Percentiles rank a stretch among this genome's conserved stretches.
Conservation (phyloP, 108 stramenopile genomes). For the Conticribra weissflogii region DNA sequence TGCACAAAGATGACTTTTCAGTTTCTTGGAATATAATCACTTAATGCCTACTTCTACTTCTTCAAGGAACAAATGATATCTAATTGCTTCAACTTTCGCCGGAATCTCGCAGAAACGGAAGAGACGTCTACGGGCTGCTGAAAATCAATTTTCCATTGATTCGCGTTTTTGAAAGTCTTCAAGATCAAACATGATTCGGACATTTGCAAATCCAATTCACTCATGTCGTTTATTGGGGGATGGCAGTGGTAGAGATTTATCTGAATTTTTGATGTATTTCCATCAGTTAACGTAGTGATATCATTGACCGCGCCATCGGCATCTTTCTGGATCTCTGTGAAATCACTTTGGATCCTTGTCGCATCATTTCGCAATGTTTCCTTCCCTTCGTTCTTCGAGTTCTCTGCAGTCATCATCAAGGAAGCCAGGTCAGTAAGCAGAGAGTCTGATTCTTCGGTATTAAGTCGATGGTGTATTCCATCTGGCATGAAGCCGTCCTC, state of each 20-base stretch:
- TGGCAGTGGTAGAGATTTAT: neutral
- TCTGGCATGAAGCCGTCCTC: neutral
- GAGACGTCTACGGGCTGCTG: neutral
- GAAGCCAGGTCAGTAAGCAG: too few species aligned
- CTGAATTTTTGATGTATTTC: neutral
- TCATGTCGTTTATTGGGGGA: neutral
- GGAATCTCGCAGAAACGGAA: neutral
- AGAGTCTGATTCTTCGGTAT: too few species aligned
- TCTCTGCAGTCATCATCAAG: too few species aligned
- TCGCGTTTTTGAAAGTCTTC: slow-evolving; percentile 1
- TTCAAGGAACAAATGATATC: neutral
- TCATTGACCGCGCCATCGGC: neutral
- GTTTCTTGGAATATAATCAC: too few species aligned
- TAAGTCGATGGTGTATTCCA: neutral
- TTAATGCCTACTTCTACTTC: neutral
- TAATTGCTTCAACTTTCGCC: neutral
- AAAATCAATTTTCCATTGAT: slow-evolving; percentile 2
- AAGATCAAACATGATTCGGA: slow-evolving; percentile 1
- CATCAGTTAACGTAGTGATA: neutral
- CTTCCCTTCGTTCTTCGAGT: neutral
- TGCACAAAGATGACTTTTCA: too few species aligned
- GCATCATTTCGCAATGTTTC: neutral
- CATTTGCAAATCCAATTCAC: slow-evolving; percentile 7
- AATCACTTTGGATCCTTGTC: neutral
- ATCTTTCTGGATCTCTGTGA: neutral